Evolutionary conservation across 441 rosid species (phyloP).

Genomic region (Caryocar brasiliense): DNA sequence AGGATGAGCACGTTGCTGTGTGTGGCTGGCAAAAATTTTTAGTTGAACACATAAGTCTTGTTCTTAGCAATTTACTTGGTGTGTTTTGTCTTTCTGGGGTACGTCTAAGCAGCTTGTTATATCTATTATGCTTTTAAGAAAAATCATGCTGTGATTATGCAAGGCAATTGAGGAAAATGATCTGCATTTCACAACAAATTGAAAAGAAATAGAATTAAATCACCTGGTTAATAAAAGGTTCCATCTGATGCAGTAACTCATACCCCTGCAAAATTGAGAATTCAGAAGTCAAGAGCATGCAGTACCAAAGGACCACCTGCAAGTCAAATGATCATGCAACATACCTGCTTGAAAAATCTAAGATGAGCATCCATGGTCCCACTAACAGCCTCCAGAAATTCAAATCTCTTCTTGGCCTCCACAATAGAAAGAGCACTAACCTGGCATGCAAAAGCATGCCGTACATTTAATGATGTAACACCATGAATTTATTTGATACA

Average conservation of each 20-base stretch:
- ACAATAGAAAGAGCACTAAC: constrained; percentile 69
- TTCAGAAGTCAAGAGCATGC: constrained; percentile 2
- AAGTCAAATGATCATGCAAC: constrained; percentile 5
- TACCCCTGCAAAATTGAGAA: constrained; percentile 50
- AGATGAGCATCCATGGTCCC: constrained; percentile 95
- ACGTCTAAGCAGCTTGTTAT: background rate
- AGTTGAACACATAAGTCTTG: too few relatives aligned
- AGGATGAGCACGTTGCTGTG: too few relatives aligned
- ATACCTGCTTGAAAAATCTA: constrained; percentile 85
- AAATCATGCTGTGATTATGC: background rate
- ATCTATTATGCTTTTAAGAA: background rate
- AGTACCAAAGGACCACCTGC: too few relatives aligned
- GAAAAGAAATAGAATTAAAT: background rate
- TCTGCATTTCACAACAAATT: background rate
- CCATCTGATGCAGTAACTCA: constrained; percentile 83
- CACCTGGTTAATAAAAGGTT: constrained; percentile 85
- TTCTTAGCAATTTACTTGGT: too few relatives aligned
- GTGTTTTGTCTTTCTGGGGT: too few relatives aligned
- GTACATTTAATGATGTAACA: background rate
- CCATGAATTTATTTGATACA: constrained; percentile 1
- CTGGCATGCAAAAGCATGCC: constrained; percentile 25
- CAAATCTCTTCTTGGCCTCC: constrained; percentile 86
- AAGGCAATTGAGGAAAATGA: background rate
- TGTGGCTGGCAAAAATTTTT: background rate
- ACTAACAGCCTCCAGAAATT: constrained; percentile 84